Base-by-base conservation (phyloP, 306 rosid genomes). In the Rubus idaeus region DNA sequence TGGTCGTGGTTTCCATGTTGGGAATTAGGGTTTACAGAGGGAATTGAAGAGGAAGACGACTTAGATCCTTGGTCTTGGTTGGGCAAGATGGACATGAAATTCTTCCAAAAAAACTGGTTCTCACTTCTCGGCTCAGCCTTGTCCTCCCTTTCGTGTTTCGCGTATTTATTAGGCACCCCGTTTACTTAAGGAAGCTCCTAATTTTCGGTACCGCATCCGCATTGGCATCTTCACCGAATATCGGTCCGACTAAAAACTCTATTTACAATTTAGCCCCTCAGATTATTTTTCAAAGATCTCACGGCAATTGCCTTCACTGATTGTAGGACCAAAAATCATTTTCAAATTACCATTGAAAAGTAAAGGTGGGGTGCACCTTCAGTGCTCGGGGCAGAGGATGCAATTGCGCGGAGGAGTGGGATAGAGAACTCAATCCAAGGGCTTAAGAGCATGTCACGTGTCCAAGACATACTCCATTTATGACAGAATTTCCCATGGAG, bases 41-140 rank as follows among this genome's bases (percentile, higher is more conserved):
- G 44, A 3, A 74, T 35, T 42, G 91, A 57, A 3, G 84, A 79
- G 2, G 96, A 85, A 75, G 93, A 87, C 0, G 95, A 81, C 17
- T 82, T 71, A 75, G 93, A 74, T 68, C 86, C 78, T 84, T 92
- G 95, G 84, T 88, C 44, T 80, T 88, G 86, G 64, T 86, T 81
- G 81, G 97, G 97, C 96, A 84, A 90, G 97, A 95, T 95, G 97
- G 98, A 92, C 98, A 95, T 95, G 93, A 94, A 94, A 94, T 70
- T 78, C 35, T 76, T 53, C 3, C 52, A 14, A 20, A 53, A n/a
- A 23, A 45, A 5, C 60, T 41, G 10, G 45, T 64, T 66, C 21
- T 75, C 70, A 6, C 37, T 45, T 42, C 16, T n/a, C 41, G 37
- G 44, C 26, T 30, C 17, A 16, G 35, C 16, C 10, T 12, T 8